Percentiles rank a stretch among this genome's conserved stretches.
phyloP scores from a whole-genome alignment of 352 stramenopile species.

The Phytopythium sindhum region DNA sequence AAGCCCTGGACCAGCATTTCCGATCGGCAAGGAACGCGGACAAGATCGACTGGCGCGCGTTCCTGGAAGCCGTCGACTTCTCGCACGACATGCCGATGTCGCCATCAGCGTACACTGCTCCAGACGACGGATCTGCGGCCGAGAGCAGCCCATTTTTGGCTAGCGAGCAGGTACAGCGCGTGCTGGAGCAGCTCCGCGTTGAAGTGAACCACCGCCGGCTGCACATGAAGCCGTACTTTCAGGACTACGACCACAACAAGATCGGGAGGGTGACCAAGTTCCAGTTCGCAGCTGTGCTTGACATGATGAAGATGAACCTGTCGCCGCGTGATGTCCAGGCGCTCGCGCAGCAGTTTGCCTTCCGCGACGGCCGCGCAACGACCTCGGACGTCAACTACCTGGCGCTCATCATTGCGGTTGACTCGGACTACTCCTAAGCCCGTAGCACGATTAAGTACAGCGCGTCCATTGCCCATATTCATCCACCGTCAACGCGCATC shows the following conservation, averaged over 20 bases:
- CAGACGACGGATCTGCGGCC: background rate
- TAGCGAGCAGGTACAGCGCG: constrained; percentile 21
- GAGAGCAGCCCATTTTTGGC: background rate
- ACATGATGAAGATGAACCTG: constrained; percentile 77
- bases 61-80: constrained; percentile 58
- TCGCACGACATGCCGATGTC: constrained; percentile 16
- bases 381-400: constrained; percentile 81
- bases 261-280: constrained; percentile 72
- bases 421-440: constrained; percentile 55
- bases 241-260: constrained; percentile 84
- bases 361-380: constrained; percentile 43
- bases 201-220: constrained; percentile 64
- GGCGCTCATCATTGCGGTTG: constrained; percentile 66
- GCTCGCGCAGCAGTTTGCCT: constrained; percentile 48
- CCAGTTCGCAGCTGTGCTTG: constrained; percentile 78
- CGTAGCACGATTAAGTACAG: background rate
- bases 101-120: background rate
- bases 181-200: constrained; percentile 43
- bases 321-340: constrained; percentile 46
- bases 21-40: constrained; percentile 51
- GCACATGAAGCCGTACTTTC: constrained; percentile 87
- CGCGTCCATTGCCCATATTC: background rate
- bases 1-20: constrained; percentile 64
- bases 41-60: constrained; percentile 79
- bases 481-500: background rate